phyloP scores from a whole-genome alignment of 306 rosid species.

The Oxytropis ochrocephala region DNA sequence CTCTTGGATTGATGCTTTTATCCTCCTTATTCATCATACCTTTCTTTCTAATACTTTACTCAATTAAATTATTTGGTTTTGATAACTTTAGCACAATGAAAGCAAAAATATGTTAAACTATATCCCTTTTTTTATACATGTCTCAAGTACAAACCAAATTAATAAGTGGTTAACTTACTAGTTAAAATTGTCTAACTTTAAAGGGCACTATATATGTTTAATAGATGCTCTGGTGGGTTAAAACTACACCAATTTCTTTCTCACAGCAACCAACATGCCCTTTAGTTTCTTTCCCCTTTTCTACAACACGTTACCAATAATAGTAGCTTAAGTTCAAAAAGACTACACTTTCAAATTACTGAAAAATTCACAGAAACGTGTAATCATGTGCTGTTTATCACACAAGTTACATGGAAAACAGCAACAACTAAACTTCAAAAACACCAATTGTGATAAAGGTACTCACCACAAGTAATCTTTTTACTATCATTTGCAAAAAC shows the following conservation, averaged over 20 bases:
- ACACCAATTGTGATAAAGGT: slow-evolving; percentile 1
- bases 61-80: background rate
- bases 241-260: background rate
- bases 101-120: background rate
- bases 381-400: background rate
- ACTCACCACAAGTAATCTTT: slow-evolving; percentile 84
- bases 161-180: background rate
- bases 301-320: background rate
- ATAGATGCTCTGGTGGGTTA: background rate
- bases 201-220: background rate
- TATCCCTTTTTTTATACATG: background rate
- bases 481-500: slow-evolving; percentile 72
- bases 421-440: background rate
- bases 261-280: background rate
- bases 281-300: background rate
- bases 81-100: slow-evolving; percentile 16
- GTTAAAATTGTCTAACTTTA: background rate
- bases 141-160: slow-evolving; percentile 5
- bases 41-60: background rate
- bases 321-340: slow-evolving; percentile 8
- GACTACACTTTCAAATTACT: background rate
- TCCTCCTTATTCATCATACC: background rate
- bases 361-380: background rate
- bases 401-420: background rate
- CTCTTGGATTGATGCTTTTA: background rate